Conservation (phyloP, 331 rosid genomes). For the Pyrus hybrid region DNA sequence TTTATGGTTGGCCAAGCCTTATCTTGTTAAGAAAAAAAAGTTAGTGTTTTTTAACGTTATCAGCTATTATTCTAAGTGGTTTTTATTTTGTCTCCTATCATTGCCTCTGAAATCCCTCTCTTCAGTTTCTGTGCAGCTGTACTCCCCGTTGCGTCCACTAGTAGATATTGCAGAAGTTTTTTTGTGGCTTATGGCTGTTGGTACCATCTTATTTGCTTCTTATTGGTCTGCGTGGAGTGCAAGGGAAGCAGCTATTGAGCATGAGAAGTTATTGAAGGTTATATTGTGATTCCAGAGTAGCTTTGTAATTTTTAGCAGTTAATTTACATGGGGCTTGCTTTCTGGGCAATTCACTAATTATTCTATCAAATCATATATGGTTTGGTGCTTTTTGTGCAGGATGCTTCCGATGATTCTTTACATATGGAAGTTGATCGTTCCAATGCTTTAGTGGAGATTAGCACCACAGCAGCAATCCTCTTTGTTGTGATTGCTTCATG, state of each 20-base stretch:
- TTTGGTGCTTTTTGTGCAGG: constrained; percentile 41
- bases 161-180: constrained; percentile 98
- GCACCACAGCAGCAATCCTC: constrained; percentile 72
- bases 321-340: constrained; percentile 6
- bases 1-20: not conserved
- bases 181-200: constrained; percentile 99
- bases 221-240: constrained; percentile 99
- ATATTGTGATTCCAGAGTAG: constrained; percentile 2
- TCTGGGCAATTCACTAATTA: constrained; percentile 3
- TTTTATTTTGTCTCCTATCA: constrained; percentile 6
- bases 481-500: constrained; percentile 92
- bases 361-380: not conserved
- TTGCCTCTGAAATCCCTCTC: constrained; percentile 24
- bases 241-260: constrained; percentile 84
- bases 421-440: constrained; percentile 52
- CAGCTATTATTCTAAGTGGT: not conserved
- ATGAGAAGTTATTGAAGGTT: constrained; percentile 86
- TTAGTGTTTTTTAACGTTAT: not conserved
- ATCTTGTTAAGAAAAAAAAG: not conserved
- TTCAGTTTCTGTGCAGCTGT: constrained; percentile 90
- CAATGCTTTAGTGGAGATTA: constrained; percentile 75
- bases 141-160: constrained; percentile 85
- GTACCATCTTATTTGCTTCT: constrained; percentile 87
- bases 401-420: constrained; percentile 62
- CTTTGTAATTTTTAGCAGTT: constrained; percentile 1